Evolutionary conservation across 495 filamentous ascomycete species (phyloP).

Genomic region (Recurvomyces mirabilis): DNA sequence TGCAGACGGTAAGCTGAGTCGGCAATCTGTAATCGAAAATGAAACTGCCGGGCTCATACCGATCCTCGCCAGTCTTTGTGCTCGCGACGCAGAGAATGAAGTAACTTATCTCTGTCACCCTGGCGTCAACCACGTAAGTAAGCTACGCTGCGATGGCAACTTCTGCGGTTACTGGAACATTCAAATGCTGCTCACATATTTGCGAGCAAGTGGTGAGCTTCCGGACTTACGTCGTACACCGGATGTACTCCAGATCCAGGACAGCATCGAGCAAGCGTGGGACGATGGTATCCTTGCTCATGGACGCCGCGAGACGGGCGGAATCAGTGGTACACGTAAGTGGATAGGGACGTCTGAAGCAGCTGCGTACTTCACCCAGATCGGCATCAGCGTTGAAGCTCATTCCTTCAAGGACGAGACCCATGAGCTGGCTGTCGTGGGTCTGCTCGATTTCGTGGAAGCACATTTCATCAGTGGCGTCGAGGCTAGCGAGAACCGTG

Average conservation of each 20-base stretch:
- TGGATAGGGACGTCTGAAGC: constrained; percentile 88
- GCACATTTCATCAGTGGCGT: constrained; percentile 55
- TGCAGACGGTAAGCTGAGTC: constrained; percentile 38
- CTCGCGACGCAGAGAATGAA: constrained; percentile 49
- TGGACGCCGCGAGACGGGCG: constrained; percentile 73
- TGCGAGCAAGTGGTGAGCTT: constrained; percentile 42
- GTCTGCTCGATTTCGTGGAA: constrained; percentile 57
- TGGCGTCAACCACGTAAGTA: constrained; percentile 66
- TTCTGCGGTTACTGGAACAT: constrained; percentile 99
- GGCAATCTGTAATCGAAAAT: constrained; percentile 44
- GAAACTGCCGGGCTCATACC: constrained; percentile 59
- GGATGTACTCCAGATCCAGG: constrained; percentile 72
- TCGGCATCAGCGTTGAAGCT: constrained; percentile 43
- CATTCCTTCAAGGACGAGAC: constrained; percentile 8
- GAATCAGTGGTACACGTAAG: constrained; percentile 77
- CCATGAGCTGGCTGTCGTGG: constrained; percentile 37
- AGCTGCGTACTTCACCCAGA: constrained; percentile 55
- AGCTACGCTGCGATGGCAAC: constrained; percentile 67
- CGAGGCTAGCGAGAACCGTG: not conserved
- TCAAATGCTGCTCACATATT: constrained; percentile 80
- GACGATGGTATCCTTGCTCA: constrained; percentile 67
- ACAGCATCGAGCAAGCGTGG: constrained; percentile 85
- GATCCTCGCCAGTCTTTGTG: constrained; percentile 58
- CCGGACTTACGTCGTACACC: constrained; percentile 34
- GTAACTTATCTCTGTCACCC: constrained; percentile 74